These are phyloP conservation scores for Fragaria vesca DNA, from an alignment of 306 rosid genomes.

Conservation along the genomic window DNA sequence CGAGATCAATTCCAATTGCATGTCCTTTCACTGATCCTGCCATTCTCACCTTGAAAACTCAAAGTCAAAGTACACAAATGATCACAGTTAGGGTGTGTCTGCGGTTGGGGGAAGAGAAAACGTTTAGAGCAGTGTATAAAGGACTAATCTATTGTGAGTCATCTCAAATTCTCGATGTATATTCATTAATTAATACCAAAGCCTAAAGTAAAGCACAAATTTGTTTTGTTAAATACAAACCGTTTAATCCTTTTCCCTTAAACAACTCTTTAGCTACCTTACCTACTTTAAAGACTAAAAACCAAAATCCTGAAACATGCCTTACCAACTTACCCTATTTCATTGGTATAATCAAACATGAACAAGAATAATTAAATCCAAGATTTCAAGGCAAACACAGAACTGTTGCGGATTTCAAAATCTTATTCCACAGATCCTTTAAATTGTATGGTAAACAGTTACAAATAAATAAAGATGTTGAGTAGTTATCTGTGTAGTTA, in stretches of 20 bases:
- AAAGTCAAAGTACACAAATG: background rate
- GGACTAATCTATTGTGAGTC: background rate
- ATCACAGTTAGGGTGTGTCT: background rate
- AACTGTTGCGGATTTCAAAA: background rate
- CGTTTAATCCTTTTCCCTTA: background rate
- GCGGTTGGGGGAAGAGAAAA: background rate
- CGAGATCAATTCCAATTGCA: constrained; percentile 3
- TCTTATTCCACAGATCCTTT: background rate
- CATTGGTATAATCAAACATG: background rate
- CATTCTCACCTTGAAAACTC: background rate
- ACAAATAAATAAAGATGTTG: too few relatives aligned
- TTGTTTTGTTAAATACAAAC: background rate
- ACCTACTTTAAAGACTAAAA: background rate
- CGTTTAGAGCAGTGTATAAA: background rate
- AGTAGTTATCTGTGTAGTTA: too few relatives aligned
- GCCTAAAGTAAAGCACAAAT: background rate
- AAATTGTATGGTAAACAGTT: background rate
- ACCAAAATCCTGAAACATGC: background rate
- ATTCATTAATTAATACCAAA: background rate
- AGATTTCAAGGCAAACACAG: background rate
- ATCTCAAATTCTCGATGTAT: background rate
- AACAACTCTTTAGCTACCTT: background rate
- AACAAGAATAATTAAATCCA: background rate
- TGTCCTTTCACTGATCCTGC: background rate
- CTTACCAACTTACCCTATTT: background rate